phyloP scores from a whole-genome alignment of 2,329 filamentous ascomycete species.

The Colletotrichum simmondsii region DNA sequence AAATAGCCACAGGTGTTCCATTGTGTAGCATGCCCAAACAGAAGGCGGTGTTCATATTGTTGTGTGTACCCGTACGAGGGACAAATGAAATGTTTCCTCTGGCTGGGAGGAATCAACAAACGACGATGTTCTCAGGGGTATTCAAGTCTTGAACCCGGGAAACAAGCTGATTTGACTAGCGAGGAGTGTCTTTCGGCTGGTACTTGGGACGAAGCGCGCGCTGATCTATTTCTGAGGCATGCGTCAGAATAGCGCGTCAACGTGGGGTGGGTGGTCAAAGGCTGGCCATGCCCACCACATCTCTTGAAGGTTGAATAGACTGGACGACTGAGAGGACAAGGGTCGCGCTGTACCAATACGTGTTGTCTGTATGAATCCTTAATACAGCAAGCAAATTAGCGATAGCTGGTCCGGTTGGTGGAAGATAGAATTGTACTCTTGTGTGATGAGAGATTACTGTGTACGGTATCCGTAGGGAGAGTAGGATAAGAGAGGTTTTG shows the following conservation, averaged over 20 bases:
- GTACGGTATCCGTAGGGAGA: too few relatives aligned
- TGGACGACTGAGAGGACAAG: background rate
- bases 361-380: too few relatives aligned
- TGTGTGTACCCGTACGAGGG: background rate
- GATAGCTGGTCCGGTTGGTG: too few relatives aligned
- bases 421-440: too few relatives aligned
- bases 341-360: background rate
- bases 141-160: slow-evolving; percentile 3
- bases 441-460: too few relatives aligned
- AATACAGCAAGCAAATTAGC: too few relatives aligned
- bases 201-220: slow-evolving; percentile 31
- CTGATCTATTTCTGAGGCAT: slow-evolving; percentile 29
- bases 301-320: background rate
- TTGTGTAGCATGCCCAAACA: background rate
- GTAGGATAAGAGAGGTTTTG: too few relatives aligned
- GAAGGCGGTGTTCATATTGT: background rate
- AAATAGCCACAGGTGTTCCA: background rate
- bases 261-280: background rate
- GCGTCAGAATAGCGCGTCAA: slow-evolving; percentile 10
- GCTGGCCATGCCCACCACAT: background rate
- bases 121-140: slow-evolving; percentile 2
- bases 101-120: background rate
- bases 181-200: background rate
- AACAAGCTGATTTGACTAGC: slow-evolving; percentile 12
- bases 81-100: slow-evolving; percentile 1